Base-by-base conservation (phyloP, 176 grass and related monocot genomes). In the bread wheat (Triticum aestivum) region DNA sequence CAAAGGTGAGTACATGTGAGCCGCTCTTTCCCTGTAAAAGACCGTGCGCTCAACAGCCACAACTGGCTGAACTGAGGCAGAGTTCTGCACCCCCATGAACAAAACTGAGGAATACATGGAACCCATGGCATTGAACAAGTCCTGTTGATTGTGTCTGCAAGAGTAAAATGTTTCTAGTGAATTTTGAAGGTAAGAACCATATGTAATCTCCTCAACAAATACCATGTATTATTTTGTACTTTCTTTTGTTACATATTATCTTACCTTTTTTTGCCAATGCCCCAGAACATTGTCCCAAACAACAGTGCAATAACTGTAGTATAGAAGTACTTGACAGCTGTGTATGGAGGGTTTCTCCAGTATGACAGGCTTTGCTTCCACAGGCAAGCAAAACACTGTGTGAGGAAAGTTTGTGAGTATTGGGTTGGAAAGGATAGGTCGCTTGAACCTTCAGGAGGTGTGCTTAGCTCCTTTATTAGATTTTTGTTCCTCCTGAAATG, bases 311-410 rank as follows among this genome's bases (percentile, higher is more conserved):
- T 92, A 11, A 89, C 8, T 39, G 77, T 88, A n/a, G 95, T 94
- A 66, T 92, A 97, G 82, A 97, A 89, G 83, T 92, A 91, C 44
- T 93, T 92, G 73, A 97, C 91, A 41, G 87, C 91, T 33, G 90
- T 97, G 69, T 97, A 94, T 66, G 95, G 92, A 80, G 95, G 95
- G 81, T 97, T 97, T 91, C 95, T 92, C 95, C 95, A 97, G 56
- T 94, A 97, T 70, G 95, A 97, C 69, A 92, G 72, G 18, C 88
- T 88, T 84, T 94, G 92, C 70, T 97, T 97, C 95, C 92, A 97
- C 29, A 97, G 78, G 87, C 95, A 97, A 80, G 95, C 95, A 6
- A 82, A 75, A 82, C 90, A 94, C 69, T 97, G 95, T 83, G 73
- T 86, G 23, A 91, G 18, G 87, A 97, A 94, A 10, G 82, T 67